Percentiles rank a stretch among this genome's conserved stretches.
phyloP scores from a whole-genome alignment of 768 basidiomycete genomes.

The Naganishia antarctica region DNA sequence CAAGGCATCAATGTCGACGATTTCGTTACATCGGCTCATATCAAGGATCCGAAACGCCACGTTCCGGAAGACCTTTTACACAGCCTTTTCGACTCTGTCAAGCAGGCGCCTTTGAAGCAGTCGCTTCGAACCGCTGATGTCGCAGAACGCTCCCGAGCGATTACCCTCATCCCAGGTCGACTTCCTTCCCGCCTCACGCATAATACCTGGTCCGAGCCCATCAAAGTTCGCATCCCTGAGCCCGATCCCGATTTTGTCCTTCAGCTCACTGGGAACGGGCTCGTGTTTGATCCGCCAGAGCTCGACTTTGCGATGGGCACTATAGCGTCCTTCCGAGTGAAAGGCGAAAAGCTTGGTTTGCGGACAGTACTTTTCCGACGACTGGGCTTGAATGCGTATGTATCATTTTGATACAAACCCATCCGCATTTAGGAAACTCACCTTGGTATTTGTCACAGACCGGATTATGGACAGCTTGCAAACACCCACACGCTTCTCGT shows the following conservation, averaged over 20 bases:
- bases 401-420: neutral
- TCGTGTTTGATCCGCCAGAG: conserved; percentile 78
- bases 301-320: conserved; percentile 72
- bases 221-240: conserved; percentile 77
- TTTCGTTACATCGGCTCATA: conserved; percentile 77
- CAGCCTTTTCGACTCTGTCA: conserved; percentile 73
- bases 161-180: conserved; percentile 55
- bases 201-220: conserved; percentile 78
- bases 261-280: conserved; percentile 77
- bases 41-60: conserved; percentile 65
- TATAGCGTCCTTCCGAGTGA: conserved; percentile 84
- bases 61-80: conserved; percentile 71
- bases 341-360: conserved; percentile 73
- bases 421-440: neutral
- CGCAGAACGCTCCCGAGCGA: conserved; percentile 51
- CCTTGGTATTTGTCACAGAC: conserved; percentile 24
- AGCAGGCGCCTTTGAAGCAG: conserved; percentile 61
- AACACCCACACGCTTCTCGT: conserved; percentile 62
- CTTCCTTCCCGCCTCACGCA: conserved; percentile 77
- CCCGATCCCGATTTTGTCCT: conserved; percentile 77
- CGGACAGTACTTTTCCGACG: conserved; percentile 80
- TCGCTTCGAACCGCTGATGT: conserved; percentile 52
- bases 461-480: conserved; percentile 71
- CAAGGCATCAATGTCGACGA: conserved; percentile 61
- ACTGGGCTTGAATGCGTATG: conserved; percentile 72